Evolutionary conservation across 2,329 filamentous ascomycete genomes (phyloP).

Genomic region (Talaromyces sp.): DNA sequence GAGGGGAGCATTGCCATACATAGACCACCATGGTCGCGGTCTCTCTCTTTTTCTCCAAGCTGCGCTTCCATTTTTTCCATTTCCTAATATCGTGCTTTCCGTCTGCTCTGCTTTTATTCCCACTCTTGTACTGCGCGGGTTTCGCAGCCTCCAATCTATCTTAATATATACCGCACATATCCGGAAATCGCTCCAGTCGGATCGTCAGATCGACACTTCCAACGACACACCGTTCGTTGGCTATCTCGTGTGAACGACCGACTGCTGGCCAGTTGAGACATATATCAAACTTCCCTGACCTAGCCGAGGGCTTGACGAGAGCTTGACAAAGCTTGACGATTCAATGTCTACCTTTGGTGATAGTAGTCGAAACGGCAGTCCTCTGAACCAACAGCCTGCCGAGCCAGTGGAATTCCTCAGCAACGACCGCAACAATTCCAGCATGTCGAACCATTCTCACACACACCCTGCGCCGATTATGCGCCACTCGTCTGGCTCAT

Average conservation of each 20-base stretch:
- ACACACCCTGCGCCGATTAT: slow-evolving; percentile 17
- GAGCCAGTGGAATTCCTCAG: slow-evolving; percentile 36
- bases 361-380: slow-evolving; percentile 21
- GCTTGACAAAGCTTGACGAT: background rate
- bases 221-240: background rate
- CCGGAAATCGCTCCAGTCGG: background rate
- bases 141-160: slow-evolving; percentile 18
- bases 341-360: slow-evolving; percentile 23
- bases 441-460: slow-evolving; percentile 18
- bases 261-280: slow-evolving; percentile 21
- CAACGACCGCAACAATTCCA: slow-evolving; percentile 22
- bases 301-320: background rate
- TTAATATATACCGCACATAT: background rate
- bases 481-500: slow-evolving; percentile 27
- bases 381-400: slow-evolving; percentile 31
- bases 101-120: slow-evolving; percentile 1
- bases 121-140: slow-evolving; percentile 20
- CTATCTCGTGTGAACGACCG: background rate
- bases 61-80: slow-evolving; percentile 21
- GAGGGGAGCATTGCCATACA: slow-evolving; percentile 16
- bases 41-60: slow-evolving; percentile 16
- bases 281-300: background rate
- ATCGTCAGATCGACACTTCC: background rate
- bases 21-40: slow-evolving; percentile 14
- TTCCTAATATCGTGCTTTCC: slow-evolving; percentile 12